Evolutionary conservation across 2,329 filamentous ascomycete species (phyloP).

Genomic region (Aspergillus aculeatus): DNA sequence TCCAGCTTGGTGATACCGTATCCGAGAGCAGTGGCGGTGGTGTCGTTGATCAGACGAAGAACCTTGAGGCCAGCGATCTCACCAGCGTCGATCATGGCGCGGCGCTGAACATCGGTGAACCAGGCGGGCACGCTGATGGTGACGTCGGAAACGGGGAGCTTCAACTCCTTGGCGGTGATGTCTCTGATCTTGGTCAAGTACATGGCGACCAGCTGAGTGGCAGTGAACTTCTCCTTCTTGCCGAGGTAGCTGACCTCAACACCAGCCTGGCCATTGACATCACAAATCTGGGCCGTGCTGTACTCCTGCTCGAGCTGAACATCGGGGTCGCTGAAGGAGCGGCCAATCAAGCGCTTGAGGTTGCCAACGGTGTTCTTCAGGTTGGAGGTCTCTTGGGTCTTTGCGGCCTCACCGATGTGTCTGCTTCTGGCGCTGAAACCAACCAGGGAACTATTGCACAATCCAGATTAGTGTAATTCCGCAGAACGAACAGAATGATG

Average conservation of each 20-base stretch:
- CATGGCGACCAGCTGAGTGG: constrained; percentile 91
- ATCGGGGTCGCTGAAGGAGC: constrained; percentile 84
- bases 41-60: constrained; percentile 95
- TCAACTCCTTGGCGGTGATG: constrained; percentile 82
- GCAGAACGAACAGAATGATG: constrained; percentile 11
- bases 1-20: constrained; percentile 98
- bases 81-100: constrained; percentile 82
- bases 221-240: constrained; percentile 94
- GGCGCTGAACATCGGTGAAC: constrained; percentile 94
- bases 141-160: constrained; percentile 85
- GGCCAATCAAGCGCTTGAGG: constrained; percentile 89
- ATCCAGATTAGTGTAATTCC: constrained; percentile 19
- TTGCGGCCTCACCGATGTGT: constrained; percentile 91
- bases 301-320: constrained; percentile 89
- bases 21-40: constrained; percentile 89
- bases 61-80: constrained; percentile 92
- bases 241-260: constrained; percentile 90
- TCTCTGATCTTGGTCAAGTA: constrained; percentile 92
- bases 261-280: constrained; percentile 91
- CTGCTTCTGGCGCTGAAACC: constrained; percentile 92
- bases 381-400: constrained; percentile 99
- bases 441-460: constrained; percentile 70
- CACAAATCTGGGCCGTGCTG: constrained; percentile 80
- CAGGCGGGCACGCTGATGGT: constrained; percentile 93
- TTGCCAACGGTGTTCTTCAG: constrained; percentile 96